These are phyloP conservation scores for Haplosporangium gracile DNA, from an alignment of 192 early-diverging fungal species.

Conservation along the genomic window DNA sequence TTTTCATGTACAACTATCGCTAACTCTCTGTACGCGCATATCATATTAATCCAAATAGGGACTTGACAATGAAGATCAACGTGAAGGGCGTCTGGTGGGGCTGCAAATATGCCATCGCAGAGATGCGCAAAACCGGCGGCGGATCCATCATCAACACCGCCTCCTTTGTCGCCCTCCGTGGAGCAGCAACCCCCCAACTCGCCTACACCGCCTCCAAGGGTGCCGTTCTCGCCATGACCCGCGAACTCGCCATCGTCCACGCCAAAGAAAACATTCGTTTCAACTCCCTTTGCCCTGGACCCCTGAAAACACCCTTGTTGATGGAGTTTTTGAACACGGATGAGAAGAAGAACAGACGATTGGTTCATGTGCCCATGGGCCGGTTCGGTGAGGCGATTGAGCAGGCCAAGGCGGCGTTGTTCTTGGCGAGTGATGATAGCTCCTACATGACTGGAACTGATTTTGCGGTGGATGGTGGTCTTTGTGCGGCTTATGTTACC, in stretches of 20 bases:
- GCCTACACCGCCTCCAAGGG: conserved; percentile 93
- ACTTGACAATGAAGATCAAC: conserved; percentile 83
- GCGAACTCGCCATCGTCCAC: conserved; percentile 86
- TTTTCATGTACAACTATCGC: not conserved
- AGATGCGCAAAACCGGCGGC: conserved; percentile 78
- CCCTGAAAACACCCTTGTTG: conserved; percentile 81
- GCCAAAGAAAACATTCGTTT: conserved; percentile 90
- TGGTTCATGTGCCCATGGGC: conserved; percentile 87
- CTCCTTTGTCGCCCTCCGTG: conserved; percentile 82
- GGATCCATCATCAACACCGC: conserved; percentile 90
- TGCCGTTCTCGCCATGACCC: conserved; percentile 87
- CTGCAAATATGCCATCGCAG: conserved; percentile 84
- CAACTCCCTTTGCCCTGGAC: conserved; percentile 87
- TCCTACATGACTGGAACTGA: conserved; percentile 87
- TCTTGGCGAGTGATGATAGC: conserved; percentile 85
- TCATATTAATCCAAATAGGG: conserved; percentile 44
- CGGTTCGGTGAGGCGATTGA: conserved; percentile 92
- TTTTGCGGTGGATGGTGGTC: conserved; percentile 85
- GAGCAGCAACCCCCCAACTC: conserved; percentile 87
- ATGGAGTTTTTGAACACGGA: conserved; percentile 89
- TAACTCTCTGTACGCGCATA: not conserved
- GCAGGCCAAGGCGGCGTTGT: conserved; percentile 84
- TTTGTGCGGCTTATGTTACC: conserved; percentile 79
- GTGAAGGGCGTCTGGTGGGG: conserved; percentile 93
- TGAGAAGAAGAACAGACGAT: conserved; percentile 84